These are phyloP conservation scores for Coprinellus micaceus DNA, from an alignment of 768 basidiomycete genomes.

Conservation along the genomic window DNA sequence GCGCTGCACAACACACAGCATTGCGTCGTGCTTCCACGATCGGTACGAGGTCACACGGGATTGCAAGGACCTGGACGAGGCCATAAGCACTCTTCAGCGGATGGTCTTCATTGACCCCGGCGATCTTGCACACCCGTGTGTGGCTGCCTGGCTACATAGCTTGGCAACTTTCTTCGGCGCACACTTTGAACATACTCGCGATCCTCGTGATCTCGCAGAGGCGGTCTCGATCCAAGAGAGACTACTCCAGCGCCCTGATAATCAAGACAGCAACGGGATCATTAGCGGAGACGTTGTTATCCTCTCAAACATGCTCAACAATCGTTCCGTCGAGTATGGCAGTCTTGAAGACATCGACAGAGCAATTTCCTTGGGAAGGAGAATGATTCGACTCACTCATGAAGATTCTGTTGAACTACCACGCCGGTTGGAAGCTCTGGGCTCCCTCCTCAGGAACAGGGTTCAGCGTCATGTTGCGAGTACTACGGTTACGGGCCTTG, in stretches of 20 bases:
- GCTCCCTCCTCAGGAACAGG: no score
- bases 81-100: no score
- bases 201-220: conserved; percentile 22
- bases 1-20: no score
- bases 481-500: no score
- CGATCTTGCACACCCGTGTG: no score
- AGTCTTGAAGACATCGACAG: background rate
- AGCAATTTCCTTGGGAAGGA: background rate
- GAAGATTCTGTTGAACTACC: background rate
- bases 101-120: no score
- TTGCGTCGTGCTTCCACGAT: no score
- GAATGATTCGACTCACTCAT: conserved; percentile 1
- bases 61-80: no score
- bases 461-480: no score
- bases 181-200: background rate
- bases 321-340: conserved; percentile 8
- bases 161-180: conserved; percentile 16
- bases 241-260: conserved; percentile 13
- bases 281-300: conserved; percentile 13
- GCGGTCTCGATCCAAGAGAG: conserved; percentile 11
- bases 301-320: conserved; percentile 18
- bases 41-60: no score
- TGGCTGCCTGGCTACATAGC: conserved; percentile 8
- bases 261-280: no score
- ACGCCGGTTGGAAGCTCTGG: background rate